These are phyloP conservation scores for Shiraia bambusicola DNA, from an alignment of 2,329 filamentous ascomycete species.

Conservation along the genomic window DNA sequence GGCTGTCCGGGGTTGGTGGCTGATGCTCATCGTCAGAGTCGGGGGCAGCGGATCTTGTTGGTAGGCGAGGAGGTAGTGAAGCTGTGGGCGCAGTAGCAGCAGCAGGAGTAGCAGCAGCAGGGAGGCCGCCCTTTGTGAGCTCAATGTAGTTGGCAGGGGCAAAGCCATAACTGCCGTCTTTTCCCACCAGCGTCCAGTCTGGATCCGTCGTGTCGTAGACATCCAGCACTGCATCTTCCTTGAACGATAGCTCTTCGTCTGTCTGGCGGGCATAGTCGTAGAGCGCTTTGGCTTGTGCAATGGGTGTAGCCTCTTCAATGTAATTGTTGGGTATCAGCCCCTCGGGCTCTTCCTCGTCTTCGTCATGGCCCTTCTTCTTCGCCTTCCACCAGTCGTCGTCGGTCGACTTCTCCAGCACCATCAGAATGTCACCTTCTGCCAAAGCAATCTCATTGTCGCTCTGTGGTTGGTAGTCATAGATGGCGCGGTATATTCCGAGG, in stretches of 20 bases:
- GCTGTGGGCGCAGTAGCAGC: conserved; percentile 44
- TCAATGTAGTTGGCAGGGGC: conserved; percentile 97
- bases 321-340: conserved; percentile 94
- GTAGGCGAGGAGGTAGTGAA: conserved; percentile 45
- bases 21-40: conserved; percentile 48
- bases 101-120: conserved; percentile 31
- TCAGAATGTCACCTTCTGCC: conserved; percentile 82
- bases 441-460: conserved; percentile 83
- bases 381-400: conserved; percentile 91
- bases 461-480: conserved; percentile 92
- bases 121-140: conserved; percentile 54
- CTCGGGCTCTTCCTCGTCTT: conserved; percentile 88
- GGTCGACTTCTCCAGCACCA: conserved; percentile 77
- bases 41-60: conserved; percentile 42
- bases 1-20: conserved; percentile 49
- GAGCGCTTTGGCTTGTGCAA: conserved; percentile 79
- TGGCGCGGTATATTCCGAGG: conserved; percentile 82
- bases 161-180: conserved; percentile 86
- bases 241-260: conserved; percentile 94
- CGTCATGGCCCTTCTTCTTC: conserved; percentile 77
- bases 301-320: conserved; percentile 75
- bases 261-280: conserved; percentile 98
- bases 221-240: conserved; percentile 78
- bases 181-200: conserved; percentile 92
- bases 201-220: conserved; percentile 91